Conservation (phyloP, 768 basidiomycete species). For the Tremella fuciformis region DNA sequence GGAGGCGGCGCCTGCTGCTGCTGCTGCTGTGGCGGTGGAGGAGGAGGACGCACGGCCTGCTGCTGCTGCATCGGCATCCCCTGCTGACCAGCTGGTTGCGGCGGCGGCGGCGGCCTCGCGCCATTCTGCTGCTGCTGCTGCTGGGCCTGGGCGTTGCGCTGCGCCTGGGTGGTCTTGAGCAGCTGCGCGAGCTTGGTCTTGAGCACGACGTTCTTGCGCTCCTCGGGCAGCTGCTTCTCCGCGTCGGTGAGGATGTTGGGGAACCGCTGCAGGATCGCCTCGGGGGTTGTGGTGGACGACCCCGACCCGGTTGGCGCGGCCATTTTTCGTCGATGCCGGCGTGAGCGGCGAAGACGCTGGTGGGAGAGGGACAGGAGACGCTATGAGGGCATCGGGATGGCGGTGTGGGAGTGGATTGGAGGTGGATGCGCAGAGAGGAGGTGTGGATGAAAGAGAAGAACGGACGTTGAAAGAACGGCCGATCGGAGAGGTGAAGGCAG, state of each 20-base stretch:
- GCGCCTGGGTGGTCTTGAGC: background rate
- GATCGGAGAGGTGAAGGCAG: constrained; percentile 1
- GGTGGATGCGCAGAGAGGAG: constrained; percentile 3
- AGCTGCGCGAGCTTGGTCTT: constrained; percentile 2
- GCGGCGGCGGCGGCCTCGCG: background rate
- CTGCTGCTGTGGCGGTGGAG: constrained; percentile 25
- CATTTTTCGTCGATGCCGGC: background rate
- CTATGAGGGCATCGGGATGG: background rate
- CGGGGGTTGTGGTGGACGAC: background rate
- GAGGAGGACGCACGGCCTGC: background rate
- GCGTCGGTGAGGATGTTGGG: background rate
- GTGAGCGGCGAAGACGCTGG: background rate
- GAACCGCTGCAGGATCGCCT: constrained; percentile 4
- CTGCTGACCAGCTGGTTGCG: background rate
- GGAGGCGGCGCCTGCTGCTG: constrained; percentile 16
- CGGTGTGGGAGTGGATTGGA: background rate
- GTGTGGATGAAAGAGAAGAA: background rate
- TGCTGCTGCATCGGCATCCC: background rate
- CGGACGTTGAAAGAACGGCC: background rate
- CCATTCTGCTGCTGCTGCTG: constrained; percentile 11
- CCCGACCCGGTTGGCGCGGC: background rate
- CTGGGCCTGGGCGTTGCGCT: constrained; percentile 4
- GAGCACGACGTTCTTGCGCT: background rate
- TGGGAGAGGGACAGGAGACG: background rate
- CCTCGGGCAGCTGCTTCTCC: constrained; percentile 8